Evolutionary conservation across 1,284 basidiomycete genomes (phyloP).

Genomic region (Apiotrichum montevideense): DNA sequence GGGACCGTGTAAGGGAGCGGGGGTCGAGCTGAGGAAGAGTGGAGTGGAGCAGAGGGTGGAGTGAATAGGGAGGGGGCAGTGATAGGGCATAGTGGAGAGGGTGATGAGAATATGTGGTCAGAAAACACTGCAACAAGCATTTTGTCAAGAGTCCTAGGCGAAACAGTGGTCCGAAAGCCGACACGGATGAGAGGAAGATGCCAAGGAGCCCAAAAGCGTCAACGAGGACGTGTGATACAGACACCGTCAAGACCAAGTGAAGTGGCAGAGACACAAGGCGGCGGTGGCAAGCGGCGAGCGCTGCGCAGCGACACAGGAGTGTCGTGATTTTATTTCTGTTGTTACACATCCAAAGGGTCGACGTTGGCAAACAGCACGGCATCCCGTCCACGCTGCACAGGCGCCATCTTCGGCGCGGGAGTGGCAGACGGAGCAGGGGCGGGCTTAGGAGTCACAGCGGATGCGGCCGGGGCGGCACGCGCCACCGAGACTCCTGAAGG

Average conservation of each 20-base stretch:
- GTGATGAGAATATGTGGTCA: no score
- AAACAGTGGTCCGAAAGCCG: background rate
- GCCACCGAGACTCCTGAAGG: no score
- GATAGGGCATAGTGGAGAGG: no score
- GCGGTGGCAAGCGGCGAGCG: background rate
- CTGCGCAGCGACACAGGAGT: background rate
- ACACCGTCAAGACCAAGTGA: background rate
- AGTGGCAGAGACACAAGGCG: background rate
- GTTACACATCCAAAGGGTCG: conserved; percentile 20
- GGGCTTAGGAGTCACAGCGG: conserved; percentile 15
- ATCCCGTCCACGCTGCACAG: conserved; percentile 34
- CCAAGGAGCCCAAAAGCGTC: background rate
- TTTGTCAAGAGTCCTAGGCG: background rate
- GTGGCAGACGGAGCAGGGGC: conserved; percentile 22
- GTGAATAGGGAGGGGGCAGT: no score
- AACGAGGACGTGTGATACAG: conserved; percentile 4
- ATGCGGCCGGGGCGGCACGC: background rate
- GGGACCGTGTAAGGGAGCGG: no score
- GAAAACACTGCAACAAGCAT: background rate
- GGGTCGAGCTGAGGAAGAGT: no score
- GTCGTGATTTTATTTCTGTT: background rate
- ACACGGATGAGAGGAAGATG: background rate
- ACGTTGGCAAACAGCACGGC: conserved; percentile 35
- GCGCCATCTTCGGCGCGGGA: conserved; percentile 51
- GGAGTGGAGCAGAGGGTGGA: no score